Evolutionary conservation across 257 asterid species (phyloP).

Genomic region (Primulina tabacum): DNA sequence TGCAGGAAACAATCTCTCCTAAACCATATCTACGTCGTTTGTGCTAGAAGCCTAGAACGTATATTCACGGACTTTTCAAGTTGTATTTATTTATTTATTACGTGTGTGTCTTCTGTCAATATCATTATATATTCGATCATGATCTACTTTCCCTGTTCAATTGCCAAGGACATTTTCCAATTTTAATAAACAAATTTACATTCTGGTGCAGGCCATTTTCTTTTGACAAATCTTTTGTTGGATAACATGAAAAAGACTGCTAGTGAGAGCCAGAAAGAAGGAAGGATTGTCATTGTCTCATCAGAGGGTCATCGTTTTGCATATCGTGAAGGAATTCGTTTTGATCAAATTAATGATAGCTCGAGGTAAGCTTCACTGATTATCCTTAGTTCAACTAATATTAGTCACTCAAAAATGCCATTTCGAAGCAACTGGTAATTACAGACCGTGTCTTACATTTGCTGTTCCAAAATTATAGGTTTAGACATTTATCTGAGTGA

Average conservation of each 20-base stretch:
- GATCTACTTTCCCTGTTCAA: not conserved
- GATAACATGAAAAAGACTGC: conserved; percentile 60
- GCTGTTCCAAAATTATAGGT: not conserved
- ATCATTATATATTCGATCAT: not conserved
- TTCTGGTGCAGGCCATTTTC: conserved; percentile 50
- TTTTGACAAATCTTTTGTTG: conserved; percentile 50
- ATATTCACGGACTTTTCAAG: not conserved
- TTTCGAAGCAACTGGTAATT: not conserved
- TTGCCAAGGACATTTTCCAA: not conserved
- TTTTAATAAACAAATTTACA: conserved; percentile 1
- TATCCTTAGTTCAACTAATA: conserved; percentile 10
- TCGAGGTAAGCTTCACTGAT: conserved; percentile 30
- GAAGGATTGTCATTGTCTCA: conserved; percentile 59
- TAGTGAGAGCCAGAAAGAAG: conserved; percentile 44
- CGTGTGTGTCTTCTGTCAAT: not conserved
- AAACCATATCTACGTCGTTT: not conserved
- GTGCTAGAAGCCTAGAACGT: not conserved
- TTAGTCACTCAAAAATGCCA: too few species aligned
- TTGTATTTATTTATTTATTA: too few species aligned
- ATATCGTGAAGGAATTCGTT: conserved; percentile 42
- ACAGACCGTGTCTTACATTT: not conserved
- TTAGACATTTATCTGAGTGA: not conserved
- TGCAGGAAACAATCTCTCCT: not conserved
- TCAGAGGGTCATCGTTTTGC: conserved; percentile 42
- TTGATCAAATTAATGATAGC: conserved; percentile 51